Base-by-base conservation (phyloP, 2,329 filamentous ascomycete species). In the Xylariaceae sp. region DNA sequence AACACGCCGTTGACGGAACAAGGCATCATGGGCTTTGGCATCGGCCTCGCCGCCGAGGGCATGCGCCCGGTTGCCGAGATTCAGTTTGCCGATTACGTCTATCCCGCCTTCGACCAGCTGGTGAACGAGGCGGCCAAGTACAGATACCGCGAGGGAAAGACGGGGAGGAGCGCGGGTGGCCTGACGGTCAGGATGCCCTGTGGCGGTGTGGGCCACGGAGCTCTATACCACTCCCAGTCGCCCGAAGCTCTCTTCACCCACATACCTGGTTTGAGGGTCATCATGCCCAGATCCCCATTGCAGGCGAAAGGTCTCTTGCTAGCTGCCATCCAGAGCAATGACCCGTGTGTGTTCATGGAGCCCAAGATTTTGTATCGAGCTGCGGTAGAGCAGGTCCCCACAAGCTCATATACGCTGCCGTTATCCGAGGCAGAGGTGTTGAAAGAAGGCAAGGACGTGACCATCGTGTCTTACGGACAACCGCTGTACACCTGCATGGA, bases 1-100 rank as follows among this genome's bases (percentile, higher is more conserved):
- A 97, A 98, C 64, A 97, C 89, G 13, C 92, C 92, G 0, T 66
- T 98, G 51, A 87, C 83, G 23, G 92, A 98, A 60, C 92, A 97
- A 64, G 92, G 90, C 1, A 90, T 98, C 50, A 76, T 94, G 43
- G 92, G 92, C 0, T 97, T 97, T 57, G 92, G 83, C 9, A 88
- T 97, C 50, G 92, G 92, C 2, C 79, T 83, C 24, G 89, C 90
- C 0, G 86, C 87, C 5, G 85, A 95, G 66, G 90, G 90, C 16
- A 88, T 95, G 85, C 83, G 84, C 41, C 88, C 92, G 0, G 78
- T 97, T 16, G 90, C 90, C 1, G 92, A 98, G 68, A 88, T 96
- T 39, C 89, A 96, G 60, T 96, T 96, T 57, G 89, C 89, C 43
- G 89, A 96, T 60, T 96, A 96, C 60, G 81, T 95, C 38, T 95